Percentiles rank a stretch among this genome's conserved stretches.
Conservation (phyloP, 345 rosid species). For the Eucalyptus leucophloia region DNA sequence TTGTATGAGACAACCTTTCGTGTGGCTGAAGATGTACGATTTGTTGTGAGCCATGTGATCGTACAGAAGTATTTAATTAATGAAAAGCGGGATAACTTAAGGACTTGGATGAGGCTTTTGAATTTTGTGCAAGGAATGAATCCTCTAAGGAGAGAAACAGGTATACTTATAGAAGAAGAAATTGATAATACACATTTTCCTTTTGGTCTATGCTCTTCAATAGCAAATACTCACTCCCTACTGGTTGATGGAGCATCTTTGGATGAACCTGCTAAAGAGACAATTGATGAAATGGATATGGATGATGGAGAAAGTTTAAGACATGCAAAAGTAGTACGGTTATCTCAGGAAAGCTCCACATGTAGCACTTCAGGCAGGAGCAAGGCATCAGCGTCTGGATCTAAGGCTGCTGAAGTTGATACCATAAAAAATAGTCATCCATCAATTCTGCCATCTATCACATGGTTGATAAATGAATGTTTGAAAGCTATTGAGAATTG, state of each 20-base stretch:
- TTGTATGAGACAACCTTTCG: conserved; percentile 52
- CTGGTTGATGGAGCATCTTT: conserved; percentile 76
- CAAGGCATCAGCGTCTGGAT: conserved; percentile 14
- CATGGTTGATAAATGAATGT: conserved; percentile 59
- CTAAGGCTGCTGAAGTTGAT: conserved; percentile 23
- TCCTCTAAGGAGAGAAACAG: conserved; percentile 83
- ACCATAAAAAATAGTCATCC: conserved; percentile 7
- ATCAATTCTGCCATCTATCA: conserved; percentile 42
- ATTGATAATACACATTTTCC: conserved; percentile 39
- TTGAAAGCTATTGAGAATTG: conserved; percentile 61
- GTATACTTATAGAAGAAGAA: conserved; percentile 63
- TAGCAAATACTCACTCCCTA: conserved; percentile 60
- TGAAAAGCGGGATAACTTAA: conserved; percentile 44
- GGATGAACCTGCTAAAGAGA: conserved; percentile 25
- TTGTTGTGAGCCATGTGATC: conserved; percentile 68
- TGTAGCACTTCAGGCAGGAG: conserved; percentile 40
- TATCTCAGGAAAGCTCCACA: conserved; percentile 65
- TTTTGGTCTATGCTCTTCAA: conserved; percentile 49
- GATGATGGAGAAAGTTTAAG: conserved; percentile 48
- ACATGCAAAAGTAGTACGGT: conserved; percentile 80
- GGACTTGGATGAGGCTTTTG: conserved; percentile 76
- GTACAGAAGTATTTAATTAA: conserved; percentile 56
- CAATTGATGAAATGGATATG: conserved; percentile 12
- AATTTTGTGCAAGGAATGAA: conserved; percentile 78
- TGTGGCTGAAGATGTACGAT: conserved; percentile 69